A percentile compares a stretch with the other conserved stretches of the same genome.
Conservation (phyloP, 108 stramenopile species). For the Skeletonema grethae region DNA sequence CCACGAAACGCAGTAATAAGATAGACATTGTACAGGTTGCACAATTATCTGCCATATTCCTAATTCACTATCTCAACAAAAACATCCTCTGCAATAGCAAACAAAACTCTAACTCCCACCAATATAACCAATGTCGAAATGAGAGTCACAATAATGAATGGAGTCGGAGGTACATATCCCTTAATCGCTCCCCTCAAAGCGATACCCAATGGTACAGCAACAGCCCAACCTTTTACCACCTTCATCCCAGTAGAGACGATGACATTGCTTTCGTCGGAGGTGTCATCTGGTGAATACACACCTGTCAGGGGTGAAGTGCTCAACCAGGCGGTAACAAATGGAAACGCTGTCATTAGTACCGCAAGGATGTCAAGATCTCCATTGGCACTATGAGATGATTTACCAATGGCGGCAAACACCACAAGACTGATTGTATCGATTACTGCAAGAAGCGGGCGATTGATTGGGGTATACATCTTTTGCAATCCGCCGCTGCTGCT, state of each 20-base stretch:
- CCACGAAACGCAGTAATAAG: too few species aligned
- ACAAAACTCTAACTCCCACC: constrained; percentile 32
- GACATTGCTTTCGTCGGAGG: constrained; percentile 18
- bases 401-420: constrained; percentile 63
- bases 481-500: neutral
- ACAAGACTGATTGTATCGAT: constrained; percentile 51
- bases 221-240: constrained; percentile 60
- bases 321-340: constrained; percentile 59
- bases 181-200: constrained; percentile 58
- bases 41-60: neutral
- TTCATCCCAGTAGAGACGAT: constrained; percentile 20
- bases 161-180: constrained; percentile 68
- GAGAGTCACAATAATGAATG: constrained; percentile 69
- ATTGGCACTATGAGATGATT: constrained; percentile 59
- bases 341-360: constrained; percentile 51
- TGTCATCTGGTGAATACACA: constrained; percentile 48
- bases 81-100: constrained; percentile 42
- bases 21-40: too few species aligned
- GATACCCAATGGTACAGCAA: constrained; percentile 67
- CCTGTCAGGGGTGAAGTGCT: constrained; percentile 54
- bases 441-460: constrained; percentile 59
- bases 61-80: constrained; percentile 51
- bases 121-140: constrained; percentile 67
- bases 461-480: constrained; percentile 37
- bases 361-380: constrained; percentile 49